Percentiles rank a stretch among this genome's conserved stretches.
These are phyloP conservation scores for Fusarium sp. DNA, from an alignment of 2,329 filamentous ascomycete species.

Conservation along the genomic window DNA sequence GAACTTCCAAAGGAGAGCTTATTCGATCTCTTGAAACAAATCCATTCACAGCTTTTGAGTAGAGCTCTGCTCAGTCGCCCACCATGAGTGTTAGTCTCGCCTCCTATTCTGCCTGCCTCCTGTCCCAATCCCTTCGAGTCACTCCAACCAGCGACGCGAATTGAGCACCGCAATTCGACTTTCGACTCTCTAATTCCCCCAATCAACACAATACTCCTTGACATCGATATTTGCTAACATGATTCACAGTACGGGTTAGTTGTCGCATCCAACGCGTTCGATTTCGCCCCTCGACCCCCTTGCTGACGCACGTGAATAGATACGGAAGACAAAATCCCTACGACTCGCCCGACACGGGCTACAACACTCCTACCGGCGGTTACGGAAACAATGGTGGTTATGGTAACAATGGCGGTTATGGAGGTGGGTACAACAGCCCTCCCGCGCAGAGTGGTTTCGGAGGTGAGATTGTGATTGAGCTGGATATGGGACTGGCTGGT, in stretches of 20 bases:
- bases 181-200: not conserved
- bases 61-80: slow-evolving; percentile 34
- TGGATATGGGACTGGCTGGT: not conserved
- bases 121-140: slow-evolving; percentile 17
- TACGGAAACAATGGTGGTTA: slow-evolving; percentile 49
- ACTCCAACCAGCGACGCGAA: slow-evolving; percentile 3
- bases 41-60: not conserved
- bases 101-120: slow-evolving; percentile 27
- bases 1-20: not conserved
- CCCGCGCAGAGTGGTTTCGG: slow-evolving; percentile 31
- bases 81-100: slow-evolving; percentile 48
- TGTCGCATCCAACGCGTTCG: slow-evolving; percentile 21
- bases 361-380: slow-evolving; percentile 46
- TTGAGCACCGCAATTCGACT: not conserved
- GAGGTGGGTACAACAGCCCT: slow-evolving; percentile 40
- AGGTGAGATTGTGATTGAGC: slow-evolving; percentile 36
- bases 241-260: slow-evolving; percentile 67
- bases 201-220: not conserved
- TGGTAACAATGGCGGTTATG: slow-evolving; percentile 46
- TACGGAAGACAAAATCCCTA: slow-evolving; percentile 71
- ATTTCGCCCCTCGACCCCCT: slow-evolving; percentile 4
- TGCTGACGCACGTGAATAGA: slow-evolving; percentile 55
- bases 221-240: slow-evolving; percentile 43
- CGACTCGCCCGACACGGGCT: slow-evolving; percentile 61
- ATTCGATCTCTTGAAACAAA: not conserved